Evolutionary conservation across 352 stramenopile species (phyloP).

Genomic region (Phytophthora kernoviae): DNA sequence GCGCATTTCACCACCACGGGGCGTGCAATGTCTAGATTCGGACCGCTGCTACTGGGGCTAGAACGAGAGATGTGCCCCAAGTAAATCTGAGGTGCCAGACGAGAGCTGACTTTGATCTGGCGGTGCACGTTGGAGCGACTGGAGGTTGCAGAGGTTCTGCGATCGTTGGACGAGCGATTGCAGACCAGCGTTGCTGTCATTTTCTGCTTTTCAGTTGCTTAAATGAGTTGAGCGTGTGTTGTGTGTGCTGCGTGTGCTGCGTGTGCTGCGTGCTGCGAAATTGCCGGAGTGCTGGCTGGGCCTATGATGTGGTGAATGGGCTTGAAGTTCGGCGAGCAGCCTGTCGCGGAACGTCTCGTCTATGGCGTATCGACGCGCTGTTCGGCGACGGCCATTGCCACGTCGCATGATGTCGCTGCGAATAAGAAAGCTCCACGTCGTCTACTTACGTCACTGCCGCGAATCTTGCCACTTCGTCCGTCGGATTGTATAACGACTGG

Average conservation of each 20-base stretch:
- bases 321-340: slow-evolving; percentile 22
- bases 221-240: background rate
- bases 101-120: slow-evolving; percentile 35
- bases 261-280: background rate
- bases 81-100: slow-evolving; percentile 38
- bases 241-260: slow-evolving; percentile 1
- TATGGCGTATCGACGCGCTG: slow-evolving; percentile 1
- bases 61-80: slow-evolving; percentile 26
- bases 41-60: background rate
- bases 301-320: background rate
- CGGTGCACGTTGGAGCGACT: slow-evolving; percentile 3
- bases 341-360: slow-evolving; percentile 3
- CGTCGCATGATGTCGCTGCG: slow-evolving; percentile 30
- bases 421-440: slow-evolving; percentile 15
- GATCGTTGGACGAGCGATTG: slow-evolving; percentile 1
- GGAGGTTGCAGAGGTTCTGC: background rate
- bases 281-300: background rate
- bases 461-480: slow-evolving; percentile 1
- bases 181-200: slow-evolving; percentile 28
- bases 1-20: slow-evolving; percentile 38
- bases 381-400: slow-evolving; percentile 18
- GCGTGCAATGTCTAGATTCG: background rate
- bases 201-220: background rate
- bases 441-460: background rate
- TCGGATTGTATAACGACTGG: background rate